Evolutionary conservation across 1,139 yeast species (phyloP), one percentile per base, ranked within the genome.

Genomic region (Candida freyschussii): DNA sequence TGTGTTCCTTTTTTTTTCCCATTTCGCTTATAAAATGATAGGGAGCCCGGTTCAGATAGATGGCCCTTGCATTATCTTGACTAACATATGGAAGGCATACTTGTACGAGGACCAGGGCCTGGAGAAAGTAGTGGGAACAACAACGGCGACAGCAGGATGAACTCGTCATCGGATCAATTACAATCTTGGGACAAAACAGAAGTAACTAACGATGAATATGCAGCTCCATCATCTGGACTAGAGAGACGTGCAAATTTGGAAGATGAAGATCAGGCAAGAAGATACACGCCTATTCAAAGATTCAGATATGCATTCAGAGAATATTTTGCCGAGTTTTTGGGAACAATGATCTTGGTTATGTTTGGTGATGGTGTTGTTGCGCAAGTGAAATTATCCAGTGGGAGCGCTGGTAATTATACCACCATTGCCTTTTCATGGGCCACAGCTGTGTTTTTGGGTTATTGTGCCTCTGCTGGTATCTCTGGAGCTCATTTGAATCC

Each of bases 361-460:
- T 57, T 63, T 30, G 75, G 75, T 43, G 65, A 62, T 39, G 71
- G 72, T 30, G 68, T 63, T 24, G 67, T 63, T 30, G 67, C 70
- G 20, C 75, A 69, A 50, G 61, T 55, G 25, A 53, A 49, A 23
- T 37, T 61, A 10, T 61, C 69, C 5, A 33, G 41, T 5, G 58
- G 57, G 19, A 38, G 46, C 4, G 59, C 60, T 19, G 75, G 75
- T 46, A 55, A 59, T 27, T 63, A 60, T 36, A 63, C 60, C 30
- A 59, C 64, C 15, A 55, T 69, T 36, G 63, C 67, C 7, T 50
- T 68, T 36, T 61, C 67, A 17, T 70, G 75, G 75, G 76, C 72
- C 29, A 59, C 67, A 24, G 75, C 72, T 2, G 74, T 67, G 35
- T 65, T 67, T 47, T 50, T 69, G 48, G 75, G 75, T 45, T 67